A percentile compares a stretch with the other conserved stretches of the same genome.
These are phyloP conservation scores for Erysiphe neolycopersici DNA, from an alignment of 2,329 filamentous ascomycete species.

Conservation along the genomic window DNA sequence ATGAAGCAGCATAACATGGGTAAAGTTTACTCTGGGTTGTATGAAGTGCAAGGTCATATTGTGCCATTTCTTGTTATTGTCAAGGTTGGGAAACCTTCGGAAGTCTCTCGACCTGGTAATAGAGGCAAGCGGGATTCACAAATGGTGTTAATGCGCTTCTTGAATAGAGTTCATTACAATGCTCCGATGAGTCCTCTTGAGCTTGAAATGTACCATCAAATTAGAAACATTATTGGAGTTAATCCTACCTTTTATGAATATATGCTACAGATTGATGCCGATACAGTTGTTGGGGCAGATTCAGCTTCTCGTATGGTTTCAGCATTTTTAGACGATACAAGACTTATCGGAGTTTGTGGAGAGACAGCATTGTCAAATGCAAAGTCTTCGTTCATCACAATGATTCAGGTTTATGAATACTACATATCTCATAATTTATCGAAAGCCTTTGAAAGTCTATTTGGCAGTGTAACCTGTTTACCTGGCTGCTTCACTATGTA, in stretches of 20 bases:
- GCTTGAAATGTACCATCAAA: constrained; percentile 95
- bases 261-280: constrained; percentile 85
- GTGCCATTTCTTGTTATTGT: constrained; percentile 92
- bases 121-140: constrained; percentile 98
- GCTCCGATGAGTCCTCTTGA: constrained; percentile 87
- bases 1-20: constrained; percentile 98
- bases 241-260: constrained; percentile 98
- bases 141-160: constrained; percentile 95
- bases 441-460: constrained; percentile 92
- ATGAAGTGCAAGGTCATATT: constrained; percentile 93
- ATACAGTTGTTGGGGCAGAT: constrained; percentile 78
- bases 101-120: constrained; percentile 58
- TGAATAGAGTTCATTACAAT: constrained; percentile 97
- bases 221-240: constrained; percentile 94
- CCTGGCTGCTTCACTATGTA: constrained; percentile 99
- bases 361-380: constrained; percentile 85
- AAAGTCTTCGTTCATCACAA: constrained; percentile 79
- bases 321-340: constrained; percentile 71
- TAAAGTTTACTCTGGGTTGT: constrained; percentile 92
- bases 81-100: constrained; percentile 74
- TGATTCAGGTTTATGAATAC: constrained; percentile 99
- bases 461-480: constrained; percentile 89
- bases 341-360: constrained; percentile 80
- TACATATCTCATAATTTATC: constrained; percentile 95
- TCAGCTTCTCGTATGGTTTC: constrained; percentile 81